Evolutionary conservation across 768 basidiomycete genomes (phyloP), one percentile per base, ranked within the genome.

Genomic region (Tremella yokohamensis): DNA sequence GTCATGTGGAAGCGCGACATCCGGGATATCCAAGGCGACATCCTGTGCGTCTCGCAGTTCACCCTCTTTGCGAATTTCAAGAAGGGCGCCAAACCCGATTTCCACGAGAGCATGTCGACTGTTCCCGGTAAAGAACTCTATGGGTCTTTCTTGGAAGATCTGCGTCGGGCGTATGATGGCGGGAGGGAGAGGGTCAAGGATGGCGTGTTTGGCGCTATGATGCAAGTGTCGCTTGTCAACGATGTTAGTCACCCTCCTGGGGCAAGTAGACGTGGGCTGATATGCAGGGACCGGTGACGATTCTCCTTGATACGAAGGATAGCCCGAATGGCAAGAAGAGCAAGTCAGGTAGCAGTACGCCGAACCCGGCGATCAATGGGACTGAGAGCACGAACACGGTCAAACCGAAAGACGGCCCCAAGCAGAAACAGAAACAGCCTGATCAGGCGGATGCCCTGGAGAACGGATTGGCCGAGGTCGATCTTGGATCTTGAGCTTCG

Each of bases 131-230:
- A 83, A 64, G 77, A 81, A 38, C 74, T 89, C 74, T 97, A 97
- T 71, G 77, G 80, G 40, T 80, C 81, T 24, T 90, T 94, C 70
- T 74, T 96, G 39, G 82, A 84, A 34, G 81, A 82, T 61, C 80
- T 96, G 53, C 80, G 83, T 40, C 77, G 81, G 54, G 69, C 81
- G 22, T 93, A 96, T 76, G 81, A 83, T 61, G 77, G 86, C 7
- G 84, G 85, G 48, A 89, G 84, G 75, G 84, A 85, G 49, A 89
- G 84, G 75, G 85, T 96, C 63, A 82, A 89, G 82, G 92, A 97
- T 75, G 92, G 92, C n/a, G 81, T 80, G 64, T 96, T 97, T 72
- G 91, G 91, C 29, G 92, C 91, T 3, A 94, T 94, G 92, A 97
- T 97, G 92, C 83, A 85, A 57, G 89, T 97, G 52, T 83, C 80